Conservation (phyloP, 2,329 filamentous ascomycete species). For the Coniella lustricola region DNA sequence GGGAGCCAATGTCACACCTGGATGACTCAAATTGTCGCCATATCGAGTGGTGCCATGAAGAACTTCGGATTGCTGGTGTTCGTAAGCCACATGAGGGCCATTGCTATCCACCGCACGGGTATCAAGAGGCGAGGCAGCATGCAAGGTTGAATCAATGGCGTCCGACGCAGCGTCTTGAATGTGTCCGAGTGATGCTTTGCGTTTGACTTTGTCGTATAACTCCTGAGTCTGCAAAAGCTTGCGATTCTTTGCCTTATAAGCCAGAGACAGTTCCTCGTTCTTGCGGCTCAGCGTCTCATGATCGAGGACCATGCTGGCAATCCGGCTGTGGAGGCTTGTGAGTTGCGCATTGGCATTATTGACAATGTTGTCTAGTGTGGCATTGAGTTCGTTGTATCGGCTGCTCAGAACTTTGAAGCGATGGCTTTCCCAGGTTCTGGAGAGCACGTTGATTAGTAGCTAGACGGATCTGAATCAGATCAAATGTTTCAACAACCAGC, state of each 20-base stretch:
- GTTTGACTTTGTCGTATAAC: slow-evolving; percentile 54
- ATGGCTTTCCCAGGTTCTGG: slow-evolving; percentile 69
- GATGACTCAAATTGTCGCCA: not conserved
- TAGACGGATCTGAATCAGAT: not conserved
- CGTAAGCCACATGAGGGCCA: not conserved
- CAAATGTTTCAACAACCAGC: slow-evolving; percentile 16
- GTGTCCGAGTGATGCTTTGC: slow-evolving; percentile 46
- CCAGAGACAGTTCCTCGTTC: slow-evolving; percentile 62
- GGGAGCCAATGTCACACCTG: not conserved
- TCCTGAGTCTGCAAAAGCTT: slow-evolving; percentile 63
- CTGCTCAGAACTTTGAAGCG: slow-evolving; percentile 64
- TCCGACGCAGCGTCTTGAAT: slow-evolving; percentile 49
- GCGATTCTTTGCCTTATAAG: slow-evolving; percentile 63
- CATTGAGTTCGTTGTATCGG: slow-evolving; percentile 58
- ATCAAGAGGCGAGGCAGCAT: slow-evolving; percentile 21
- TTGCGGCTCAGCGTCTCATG: slow-evolving; percentile 59
- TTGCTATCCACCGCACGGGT: not conserved
- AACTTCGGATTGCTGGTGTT: slow-evolving; percentile 8
- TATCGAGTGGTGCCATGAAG: slow-evolving; percentile 2
- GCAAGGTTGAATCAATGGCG: slow-evolving; percentile 35
- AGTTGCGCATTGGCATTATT: slow-evolving; percentile 71
- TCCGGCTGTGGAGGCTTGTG: slow-evolving; percentile 54
- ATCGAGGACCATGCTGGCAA: slow-evolving; percentile 54
- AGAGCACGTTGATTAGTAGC: slow-evolving; percentile 8
- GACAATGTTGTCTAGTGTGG: slow-evolving; percentile 65